These are phyloP conservation scores for Mucor circinelloides DNA, from an alignment of 371 early-diverging fungal species.

Conservation along the genomic window DNA sequence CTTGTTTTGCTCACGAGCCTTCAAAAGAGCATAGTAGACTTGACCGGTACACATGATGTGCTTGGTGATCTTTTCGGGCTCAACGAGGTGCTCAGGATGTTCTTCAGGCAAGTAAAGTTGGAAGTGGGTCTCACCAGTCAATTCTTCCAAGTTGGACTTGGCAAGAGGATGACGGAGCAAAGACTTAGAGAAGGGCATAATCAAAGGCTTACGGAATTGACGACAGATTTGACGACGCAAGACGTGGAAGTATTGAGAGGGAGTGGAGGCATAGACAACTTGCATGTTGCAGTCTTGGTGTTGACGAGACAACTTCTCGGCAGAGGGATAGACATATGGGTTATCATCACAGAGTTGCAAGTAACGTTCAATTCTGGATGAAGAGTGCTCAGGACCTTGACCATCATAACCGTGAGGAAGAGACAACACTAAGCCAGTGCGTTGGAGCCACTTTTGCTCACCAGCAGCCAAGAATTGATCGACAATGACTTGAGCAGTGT, in stretches of 20 bases:
- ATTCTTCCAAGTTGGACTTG: slow-evolving; percentile 80
- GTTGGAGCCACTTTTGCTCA: slow-evolving; percentile 97
- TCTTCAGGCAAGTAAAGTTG: slow-evolving; percentile 90
- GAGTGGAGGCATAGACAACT: slow-evolving; percentile 93
- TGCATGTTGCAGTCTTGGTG: slow-evolving; percentile 98
- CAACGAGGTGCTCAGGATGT: slow-evolving; percentile 74
- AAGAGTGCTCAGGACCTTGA: slow-evolving; percentile 97
- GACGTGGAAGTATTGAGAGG: slow-evolving; percentile 96
- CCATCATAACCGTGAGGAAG: slow-evolving; percentile 98
- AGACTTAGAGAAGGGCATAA: slow-evolving; percentile 89
- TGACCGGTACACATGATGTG: slow-evolving; percentile 95
- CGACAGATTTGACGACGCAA: slow-evolving; percentile 95
- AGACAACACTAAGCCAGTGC: slow-evolving; percentile 88
- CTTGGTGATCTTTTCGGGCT: slow-evolving; percentile 80
- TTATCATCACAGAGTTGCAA: slow-evolving; percentile 94
- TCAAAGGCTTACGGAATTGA: slow-evolving; percentile 94
- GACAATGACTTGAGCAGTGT: slow-evolving; percentile 95
- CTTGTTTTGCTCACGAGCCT: slow-evolving; percentile 88
- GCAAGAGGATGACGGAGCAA: slow-evolving; percentile 94
- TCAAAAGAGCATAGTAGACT: slow-evolving; percentile 90
- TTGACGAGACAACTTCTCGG: slow-evolving; percentile 82
- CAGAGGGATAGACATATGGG: slow-evolving; percentile 82
- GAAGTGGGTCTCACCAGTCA: slow-evolving; percentile 85
- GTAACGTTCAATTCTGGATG: slow-evolving; percentile 93
- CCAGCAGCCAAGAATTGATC: slow-evolving; percentile 96